Evolutionary conservation across 2,329 filamentous ascomycete species (phyloP).

Genomic region (Thelonectria rubi): DNA sequence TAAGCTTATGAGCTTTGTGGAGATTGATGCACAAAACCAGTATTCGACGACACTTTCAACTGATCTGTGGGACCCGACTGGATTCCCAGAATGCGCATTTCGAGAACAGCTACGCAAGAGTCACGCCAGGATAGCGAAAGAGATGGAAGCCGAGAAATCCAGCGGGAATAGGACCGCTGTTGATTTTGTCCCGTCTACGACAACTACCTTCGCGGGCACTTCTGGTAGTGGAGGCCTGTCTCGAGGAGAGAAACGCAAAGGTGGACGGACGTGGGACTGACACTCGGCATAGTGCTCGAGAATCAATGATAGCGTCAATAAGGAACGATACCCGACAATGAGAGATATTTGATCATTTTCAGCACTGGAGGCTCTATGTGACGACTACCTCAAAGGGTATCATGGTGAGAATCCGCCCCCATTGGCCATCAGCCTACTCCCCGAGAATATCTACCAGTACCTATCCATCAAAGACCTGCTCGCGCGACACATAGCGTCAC

Average conservation of each 20-base stretch:
- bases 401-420: constrained; percentile 41
- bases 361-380: constrained; percentile 26
- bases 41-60: constrained; percentile 70
- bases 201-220: constrained; percentile 22
- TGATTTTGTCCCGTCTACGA: constrained; percentile 59
- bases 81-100: constrained; percentile 65
- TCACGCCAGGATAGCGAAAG: constrained; percentile 56
- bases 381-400: constrained; percentile 44
- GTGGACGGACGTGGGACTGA: constrained; percentile 45
- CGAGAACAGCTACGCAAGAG: constrained; percentile 59
- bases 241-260: constrained; percentile 47
- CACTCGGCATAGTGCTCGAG: neutral
- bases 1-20: constrained; percentile 76
- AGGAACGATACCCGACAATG: constrained; percentile 26
- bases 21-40: constrained; percentile 60
- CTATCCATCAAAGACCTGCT: neutral
- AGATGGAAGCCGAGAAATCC: constrained; percentile 55
- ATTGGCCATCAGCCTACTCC: constrained; percentile 23
- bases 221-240: constrained; percentile 36
- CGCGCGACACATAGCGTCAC: neutral
- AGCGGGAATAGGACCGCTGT: constrained; percentile 54
- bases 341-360: constrained; percentile 6
- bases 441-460: constrained; percentile 26
- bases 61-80: constrained; percentile 66
- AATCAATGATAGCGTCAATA: constrained; percentile 1